A percentile compares a stretch with the other conserved stretches of the same genome.
These are phyloP conservation scores for Mucor ambiguus DNA, from an alignment of 371 early-diverging fungal genomes.

Conservation along the genomic window DNA sequence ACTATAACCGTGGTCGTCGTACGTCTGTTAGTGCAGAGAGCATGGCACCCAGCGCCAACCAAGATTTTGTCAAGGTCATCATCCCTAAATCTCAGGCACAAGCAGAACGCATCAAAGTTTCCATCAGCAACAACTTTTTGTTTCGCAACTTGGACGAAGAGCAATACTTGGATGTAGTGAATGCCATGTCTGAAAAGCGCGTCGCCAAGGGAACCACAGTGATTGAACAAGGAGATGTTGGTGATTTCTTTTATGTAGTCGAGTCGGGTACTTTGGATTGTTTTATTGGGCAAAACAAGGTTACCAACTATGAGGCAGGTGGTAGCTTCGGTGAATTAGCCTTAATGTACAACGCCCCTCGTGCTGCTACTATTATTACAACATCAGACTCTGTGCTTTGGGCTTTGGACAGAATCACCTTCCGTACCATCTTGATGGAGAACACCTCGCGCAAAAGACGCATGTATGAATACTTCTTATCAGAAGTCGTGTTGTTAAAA, in stretches of 20 bases:
- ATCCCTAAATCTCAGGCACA: slow-evolving; percentile 89
- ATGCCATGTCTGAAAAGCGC: slow-evolving; percentile 95
- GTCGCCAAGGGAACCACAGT: slow-evolving; percentile 76
- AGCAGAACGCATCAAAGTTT: slow-evolving; percentile 75
- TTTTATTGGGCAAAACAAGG: slow-evolving; percentile 72
- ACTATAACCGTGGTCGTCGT: slow-evolving; percentile 80
- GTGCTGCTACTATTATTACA: slow-evolving; percentile 95
- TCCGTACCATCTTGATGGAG: slow-evolving; percentile 93
- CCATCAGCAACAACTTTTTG: slow-evolving; percentile 89
- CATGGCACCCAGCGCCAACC: slow-evolving; percentile 87
- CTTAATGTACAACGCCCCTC: slow-evolving; percentile 97
- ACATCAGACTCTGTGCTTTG: slow-evolving; percentile 86
- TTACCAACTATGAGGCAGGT: slow-evolving; percentile 78
- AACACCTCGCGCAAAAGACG: slow-evolving; percentile 89
- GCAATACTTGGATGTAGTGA: slow-evolving; percentile 91
- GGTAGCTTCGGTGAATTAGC: slow-evolving; percentile 98
- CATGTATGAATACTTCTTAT: slow-evolving; percentile 93
- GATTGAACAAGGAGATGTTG: slow-evolving; percentile 95
- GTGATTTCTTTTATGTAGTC: slow-evolving; percentile 97
- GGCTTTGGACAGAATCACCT: slow-evolving; percentile 96
- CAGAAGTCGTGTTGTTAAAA: slow-evolving; percentile 83
- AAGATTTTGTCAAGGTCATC: slow-evolving; percentile 78
- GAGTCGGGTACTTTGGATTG: slow-evolving; percentile 96
- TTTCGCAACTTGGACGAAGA: slow-evolving; percentile 95
- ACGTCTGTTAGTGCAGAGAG: slow-evolving; percentile 97